These are phyloP conservation scores for Dioscorea dumetorum DNA, from an alignment of 106 monocot species.

Conservation along the genomic window DNA sequence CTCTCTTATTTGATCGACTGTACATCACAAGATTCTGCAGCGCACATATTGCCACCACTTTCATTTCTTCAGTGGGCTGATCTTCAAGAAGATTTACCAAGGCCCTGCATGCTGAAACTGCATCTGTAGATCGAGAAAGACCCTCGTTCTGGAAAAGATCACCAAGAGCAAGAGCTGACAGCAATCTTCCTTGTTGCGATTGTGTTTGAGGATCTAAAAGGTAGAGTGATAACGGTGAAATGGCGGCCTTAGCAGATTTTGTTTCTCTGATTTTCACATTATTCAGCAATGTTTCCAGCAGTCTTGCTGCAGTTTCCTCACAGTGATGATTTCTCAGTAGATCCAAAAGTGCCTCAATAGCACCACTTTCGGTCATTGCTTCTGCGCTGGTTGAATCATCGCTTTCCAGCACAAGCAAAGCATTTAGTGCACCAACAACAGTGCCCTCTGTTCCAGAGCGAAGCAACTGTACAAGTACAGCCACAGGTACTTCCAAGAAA, in stretches of 20 bases:
- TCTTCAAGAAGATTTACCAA: slow-evolving; percentile 99
- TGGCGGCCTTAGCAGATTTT: slow-evolving; percentile 84
- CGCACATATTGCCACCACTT: slow-evolving; percentile 95
- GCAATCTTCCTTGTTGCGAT: slow-evolving; percentile 85
- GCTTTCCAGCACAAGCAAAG: slow-evolving; percentile 88
- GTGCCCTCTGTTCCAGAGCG: slow-evolving; percentile 83
- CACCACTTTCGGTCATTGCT: slow-evolving; percentile 97
- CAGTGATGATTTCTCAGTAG: slow-evolving; percentile 85
- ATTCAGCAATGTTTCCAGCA: slow-evolving; percentile 86
- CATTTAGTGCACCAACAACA: slow-evolving; percentile 91
- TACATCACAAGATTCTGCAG: slow-evolving; percentile 93
- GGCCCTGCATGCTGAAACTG: slow-evolving; percentile 85
- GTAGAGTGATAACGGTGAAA: slow-evolving; percentile 83
- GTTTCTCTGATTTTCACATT: slow-evolving; percentile 90
- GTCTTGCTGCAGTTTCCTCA: slow-evolving; percentile 89
- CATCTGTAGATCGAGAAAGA: slow-evolving; percentile 79
- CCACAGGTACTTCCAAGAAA: slow-evolving; percentile 91
- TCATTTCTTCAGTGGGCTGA: slow-evolving; percentile 96
- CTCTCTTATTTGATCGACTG: slow-evolving; percentile 93
- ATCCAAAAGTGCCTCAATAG: slow-evolving; percentile 79
- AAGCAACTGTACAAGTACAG: slow-evolving; percentile 88
- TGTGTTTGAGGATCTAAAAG: slow-evolving; percentile 97
- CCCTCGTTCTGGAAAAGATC: slow-evolving; percentile 96
- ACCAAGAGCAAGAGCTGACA: slow-evolving; percentile 87
- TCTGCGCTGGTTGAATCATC: slow-evolving; percentile 97